Conservation (phyloP, 768 basidiomycete species). For the Psilocybe sp. region DNA sequence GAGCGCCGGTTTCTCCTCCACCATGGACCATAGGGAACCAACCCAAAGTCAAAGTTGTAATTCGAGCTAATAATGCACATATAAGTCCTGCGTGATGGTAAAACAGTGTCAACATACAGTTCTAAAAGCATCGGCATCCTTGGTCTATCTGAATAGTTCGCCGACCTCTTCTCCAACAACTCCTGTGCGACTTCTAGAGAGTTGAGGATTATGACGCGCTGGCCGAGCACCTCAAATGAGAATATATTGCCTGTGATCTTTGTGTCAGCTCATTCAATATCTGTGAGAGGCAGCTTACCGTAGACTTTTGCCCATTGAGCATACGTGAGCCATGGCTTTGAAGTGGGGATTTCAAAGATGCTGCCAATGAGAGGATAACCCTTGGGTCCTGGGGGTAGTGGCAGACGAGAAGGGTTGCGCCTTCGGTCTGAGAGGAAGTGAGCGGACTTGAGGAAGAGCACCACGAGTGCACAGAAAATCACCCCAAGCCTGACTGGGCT, state of each 20-base stretch:
- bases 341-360: conserved; percentile 23
- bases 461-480: no score
- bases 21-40: conserved; percentile 36
- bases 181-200: conserved; percentile 36
- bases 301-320: conserved; percentile 29
- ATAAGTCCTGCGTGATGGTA: neutral
- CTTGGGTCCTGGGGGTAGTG: conserved; percentile 29
- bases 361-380: conserved; percentile 27
- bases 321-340: conserved; percentile 26
- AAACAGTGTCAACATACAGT: conserved; percentile 40
- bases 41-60: conserved; percentile 40
- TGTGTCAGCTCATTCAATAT: neutral
- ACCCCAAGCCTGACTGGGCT: no score
- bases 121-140: conserved; percentile 47
- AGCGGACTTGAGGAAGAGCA: no score
- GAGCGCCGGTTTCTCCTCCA: conserved; percentile 48
- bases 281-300: conserved; percentile 16
- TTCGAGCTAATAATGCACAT: conserved; percentile 13
- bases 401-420: conserved; percentile 11
- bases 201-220: conserved; percentile 21
- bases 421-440: no score
- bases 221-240: conserved; percentile 43
- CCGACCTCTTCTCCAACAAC: conserved; percentile 55
- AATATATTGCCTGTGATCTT: conserved; percentile 45
- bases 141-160: conserved; percentile 42